phyloP scores from a whole-genome alignment of 2,329 filamentous ascomycete species.

The Penicillium sp. region DNA sequence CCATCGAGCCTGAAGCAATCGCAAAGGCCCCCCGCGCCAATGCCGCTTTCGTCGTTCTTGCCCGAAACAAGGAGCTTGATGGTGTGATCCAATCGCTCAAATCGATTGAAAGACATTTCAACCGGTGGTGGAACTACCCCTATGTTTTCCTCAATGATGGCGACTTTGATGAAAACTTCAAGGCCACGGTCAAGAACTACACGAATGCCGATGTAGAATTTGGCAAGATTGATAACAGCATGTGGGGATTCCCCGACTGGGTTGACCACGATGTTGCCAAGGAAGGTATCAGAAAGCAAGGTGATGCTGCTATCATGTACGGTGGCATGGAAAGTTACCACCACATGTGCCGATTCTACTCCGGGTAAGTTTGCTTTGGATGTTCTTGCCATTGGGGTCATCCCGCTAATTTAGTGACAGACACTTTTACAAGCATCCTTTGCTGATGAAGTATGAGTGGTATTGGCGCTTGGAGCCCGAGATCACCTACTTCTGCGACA shows the following conservation, averaged over 20 bases:
- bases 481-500: conserved; percentile 99
- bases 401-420: conserved; percentile 45
- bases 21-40: conserved; percentile 71
- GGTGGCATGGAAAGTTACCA: conserved; percentile 98
- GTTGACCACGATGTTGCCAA: conserved; percentile 89
- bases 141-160: conserved; percentile 98
- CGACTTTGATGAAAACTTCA: conserved; percentile 92
- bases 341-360: conserved; percentile 99
- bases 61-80: conserved; percentile 92
- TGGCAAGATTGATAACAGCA: conserved; percentile 83
- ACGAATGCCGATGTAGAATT: conserved; percentile 89
- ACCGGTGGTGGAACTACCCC: conserved; percentile 97
- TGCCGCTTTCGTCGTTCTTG: conserved; percentile 92
- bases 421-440: conserved; percentile 96
- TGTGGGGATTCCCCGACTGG: conserved; percentile 98
- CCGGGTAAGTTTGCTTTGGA: conserved; percentile 65
- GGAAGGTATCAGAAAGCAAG: conserved; percentile 95
- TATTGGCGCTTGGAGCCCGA: conserved; percentile 99
- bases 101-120: conserved; percentile 98
- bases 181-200: conserved; percentile 82
- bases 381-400: not conserved
- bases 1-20: conserved; percentile 68
- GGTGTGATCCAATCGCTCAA: conserved; percentile 96
- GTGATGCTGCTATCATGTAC: conserved; percentile 98
- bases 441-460: conserved; percentile 97